Percentiles rank a stretch among this genome's conserved stretches.
Conservation (phyloP, 306 rosid species). For the Glycine soja region DNA sequence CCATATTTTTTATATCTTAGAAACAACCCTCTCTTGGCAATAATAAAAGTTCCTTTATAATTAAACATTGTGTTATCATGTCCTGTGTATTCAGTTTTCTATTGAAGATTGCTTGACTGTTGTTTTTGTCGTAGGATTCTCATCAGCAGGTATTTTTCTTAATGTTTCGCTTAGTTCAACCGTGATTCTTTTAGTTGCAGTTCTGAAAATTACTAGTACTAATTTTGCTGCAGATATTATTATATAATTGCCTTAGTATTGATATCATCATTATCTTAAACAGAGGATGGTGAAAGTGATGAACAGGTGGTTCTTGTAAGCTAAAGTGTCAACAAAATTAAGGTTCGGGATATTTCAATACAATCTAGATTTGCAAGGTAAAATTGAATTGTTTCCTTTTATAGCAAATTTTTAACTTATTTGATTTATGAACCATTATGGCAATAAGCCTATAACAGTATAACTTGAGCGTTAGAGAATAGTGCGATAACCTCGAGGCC, state of each 20-base stretch:
- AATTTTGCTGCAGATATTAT: not conserved
- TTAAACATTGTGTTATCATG: conserved; percentile 2
- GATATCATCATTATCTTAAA: conserved; percentile 16
- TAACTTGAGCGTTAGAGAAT: not conserved
- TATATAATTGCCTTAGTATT: not conserved
- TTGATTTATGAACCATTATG: conserved; percentile 5
- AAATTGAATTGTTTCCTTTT: not conserved
- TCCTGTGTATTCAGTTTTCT: conserved; percentile 64
- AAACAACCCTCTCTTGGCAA: not conserved
- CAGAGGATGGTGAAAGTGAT: conserved; percentile 98
- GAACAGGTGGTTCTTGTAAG: conserved; percentile 98
- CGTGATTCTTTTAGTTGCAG: not conserved
- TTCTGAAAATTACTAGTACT: conserved; percentile 19
- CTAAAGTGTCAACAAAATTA: conserved; percentile 94
- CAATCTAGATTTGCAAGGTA: conserved; percentile 98
- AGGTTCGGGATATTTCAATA: conserved; percentile 93
- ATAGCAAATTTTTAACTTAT: conserved; percentile 12
- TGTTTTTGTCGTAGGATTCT: conserved; percentile 92
- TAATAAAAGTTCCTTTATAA: conserved; percentile 11
- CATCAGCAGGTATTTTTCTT: conserved; percentile 70
- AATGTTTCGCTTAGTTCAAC: conserved; percentile 6
- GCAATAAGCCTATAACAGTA: not conserved
- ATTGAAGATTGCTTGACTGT: conserved; percentile 86
- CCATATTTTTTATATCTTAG: conserved; percentile 67
- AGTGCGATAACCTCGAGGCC: not conserved